Percentiles rank a stretch among this genome's conserved stretches.
These are phyloP conservation scores for Trichoderma oligosporum DNA, from an alignment of 2,329 filamentous ascomycete genomes.

Conservation along the genomic window DNA sequence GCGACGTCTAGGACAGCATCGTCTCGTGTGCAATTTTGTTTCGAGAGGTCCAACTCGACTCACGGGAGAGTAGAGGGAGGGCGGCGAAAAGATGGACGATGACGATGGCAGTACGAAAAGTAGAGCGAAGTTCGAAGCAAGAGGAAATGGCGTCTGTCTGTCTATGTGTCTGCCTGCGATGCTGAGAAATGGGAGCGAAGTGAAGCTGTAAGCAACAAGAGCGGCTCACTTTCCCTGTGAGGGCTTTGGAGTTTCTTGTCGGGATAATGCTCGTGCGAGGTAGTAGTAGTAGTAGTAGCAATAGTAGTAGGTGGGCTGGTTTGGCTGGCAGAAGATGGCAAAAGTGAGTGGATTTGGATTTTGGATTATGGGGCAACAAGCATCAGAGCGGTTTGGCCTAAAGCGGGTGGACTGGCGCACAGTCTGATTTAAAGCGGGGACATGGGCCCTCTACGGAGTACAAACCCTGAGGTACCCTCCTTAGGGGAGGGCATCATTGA, in stretches of 20 bases:
- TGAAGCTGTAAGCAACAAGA: too few species aligned
- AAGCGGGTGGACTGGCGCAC: conserved; percentile 8
- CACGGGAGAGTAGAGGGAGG: background rate
- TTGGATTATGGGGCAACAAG: conserved; percentile 1
- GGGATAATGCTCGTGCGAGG: background rate
- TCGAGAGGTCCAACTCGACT: conserved; percentile 11
- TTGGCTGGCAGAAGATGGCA: too few species aligned
- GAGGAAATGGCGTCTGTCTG: too few species aligned
- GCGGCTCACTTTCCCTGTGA: too few species aligned
- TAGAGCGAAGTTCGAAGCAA: background rate
- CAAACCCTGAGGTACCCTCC: background rate
- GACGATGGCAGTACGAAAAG: too few species aligned
- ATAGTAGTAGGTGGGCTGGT: too few species aligned
- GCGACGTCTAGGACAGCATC: conserved; percentile 11
- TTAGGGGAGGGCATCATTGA: background rate
- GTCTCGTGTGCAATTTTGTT: conserved; percentile 3
- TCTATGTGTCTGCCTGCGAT: too few species aligned
- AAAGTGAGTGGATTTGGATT: conserved; percentile 1
- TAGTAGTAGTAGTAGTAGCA: too few species aligned
- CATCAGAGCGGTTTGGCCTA: background rate
- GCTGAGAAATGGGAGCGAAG: too few species aligned
- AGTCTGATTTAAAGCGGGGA: conserved; percentile 10
- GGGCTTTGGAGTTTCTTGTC: conserved; percentile 1
- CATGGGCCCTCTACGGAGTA: conserved; percentile 6
- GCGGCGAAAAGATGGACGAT: background rate